Evolutionary conservation across 192 early-diverging fungal genomes (phyloP), one percentile per base, ranked within the genome.

Genomic region (Umbelopsis ramanniana): DNA sequence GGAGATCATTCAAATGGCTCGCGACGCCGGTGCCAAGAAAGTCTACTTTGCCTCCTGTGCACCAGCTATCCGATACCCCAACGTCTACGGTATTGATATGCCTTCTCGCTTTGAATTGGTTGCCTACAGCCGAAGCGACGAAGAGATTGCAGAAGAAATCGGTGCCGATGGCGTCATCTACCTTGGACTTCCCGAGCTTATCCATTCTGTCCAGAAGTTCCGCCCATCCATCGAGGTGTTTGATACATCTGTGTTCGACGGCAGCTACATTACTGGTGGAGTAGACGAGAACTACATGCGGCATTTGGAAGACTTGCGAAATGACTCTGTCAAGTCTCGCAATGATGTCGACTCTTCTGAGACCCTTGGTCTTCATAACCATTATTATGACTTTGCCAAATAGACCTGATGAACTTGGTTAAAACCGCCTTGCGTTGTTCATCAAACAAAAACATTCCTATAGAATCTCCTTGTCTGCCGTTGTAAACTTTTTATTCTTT

Each of bases 11-110:
- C 93, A 95, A 80, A 99, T 99, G 98, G 98, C 98, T 4, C 92
- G 98, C 54, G 98, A 99, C 47, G 92, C 93, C 63, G 98, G 98
- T 63, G 98, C 98, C 46, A 94, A 93, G 74, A 98, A 98, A 83
- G 96, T 99, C 14, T 98, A 98, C 84, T 95, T 99, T 84, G 98
- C 98, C 6, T 99, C 98, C 17, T 97, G 96, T 53, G 92, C 98
- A 0, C 98, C 98, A 43, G 88, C 96, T 66, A 93, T 99, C 66
- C 88, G 95, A 86, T 96, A 87, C 86, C 96, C 96, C 70, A 99
- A 99, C 84, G 98, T 98, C 45, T 99, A 99, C 79, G 98, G 98
- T 73, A 99, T 99, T 82, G 97, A 99, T 76, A 99, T 99, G 97
- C 98, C 98, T 24, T 93, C 95, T 24, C 89, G 91, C 23, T 80